Percentiles rank a stretch among this genome's conserved stretches.
These are phyloP conservation scores for Fusarium oxysporum DNA, from an alignment of 2,329 filamentous ascomycete species.

Conservation along the genomic window DNA sequence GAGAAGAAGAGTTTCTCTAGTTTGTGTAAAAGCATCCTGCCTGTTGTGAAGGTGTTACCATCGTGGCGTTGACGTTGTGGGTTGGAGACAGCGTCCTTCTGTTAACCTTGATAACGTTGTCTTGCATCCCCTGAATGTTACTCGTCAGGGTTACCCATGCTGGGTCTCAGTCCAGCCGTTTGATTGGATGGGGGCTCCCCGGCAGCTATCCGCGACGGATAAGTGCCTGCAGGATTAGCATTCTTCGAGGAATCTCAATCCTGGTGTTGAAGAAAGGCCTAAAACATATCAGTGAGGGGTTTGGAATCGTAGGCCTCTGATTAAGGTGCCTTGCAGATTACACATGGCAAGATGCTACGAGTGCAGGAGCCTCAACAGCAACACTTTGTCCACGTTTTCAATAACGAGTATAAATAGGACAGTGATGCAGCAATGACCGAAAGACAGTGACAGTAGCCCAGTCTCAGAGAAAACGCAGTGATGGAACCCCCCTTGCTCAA, in stretches of 20 bases:
- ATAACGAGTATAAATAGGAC: background rate
- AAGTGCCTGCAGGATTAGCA: constrained; percentile 26
- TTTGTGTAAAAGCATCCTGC: constrained; percentile 3
- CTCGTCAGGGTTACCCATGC: constrained; percentile 20
- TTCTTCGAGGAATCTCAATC: background rate
- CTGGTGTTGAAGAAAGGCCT: constrained; percentile 3
- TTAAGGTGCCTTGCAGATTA: constrained; percentile 5
- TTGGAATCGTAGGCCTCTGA: background rate
- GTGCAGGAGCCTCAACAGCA: background rate
- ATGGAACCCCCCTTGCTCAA: constrained; percentile 1
- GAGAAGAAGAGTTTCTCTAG: background rate
- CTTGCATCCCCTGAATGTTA: constrained; percentile 17
- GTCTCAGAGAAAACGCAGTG: background rate
- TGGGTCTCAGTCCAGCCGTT: background rate
- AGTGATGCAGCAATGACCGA: constrained; percentile 12
- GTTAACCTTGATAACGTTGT: constrained; percentile 25
- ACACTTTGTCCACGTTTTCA: background rate
- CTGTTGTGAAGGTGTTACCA: background rate
- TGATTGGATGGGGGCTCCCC: constrained; percentile 28
- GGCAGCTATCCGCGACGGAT: constrained; percentile 26
- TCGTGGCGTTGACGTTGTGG: constrained; percentile 16
- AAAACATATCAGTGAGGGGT: background rate
- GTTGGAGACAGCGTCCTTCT: constrained; percentile 17
- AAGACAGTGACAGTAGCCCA: background rate
- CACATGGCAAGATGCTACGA: background rate